Evolutionary conservation across 805 yeast species (phyloP).

Genomic region (Myxozyma kluyveri): DNA sequence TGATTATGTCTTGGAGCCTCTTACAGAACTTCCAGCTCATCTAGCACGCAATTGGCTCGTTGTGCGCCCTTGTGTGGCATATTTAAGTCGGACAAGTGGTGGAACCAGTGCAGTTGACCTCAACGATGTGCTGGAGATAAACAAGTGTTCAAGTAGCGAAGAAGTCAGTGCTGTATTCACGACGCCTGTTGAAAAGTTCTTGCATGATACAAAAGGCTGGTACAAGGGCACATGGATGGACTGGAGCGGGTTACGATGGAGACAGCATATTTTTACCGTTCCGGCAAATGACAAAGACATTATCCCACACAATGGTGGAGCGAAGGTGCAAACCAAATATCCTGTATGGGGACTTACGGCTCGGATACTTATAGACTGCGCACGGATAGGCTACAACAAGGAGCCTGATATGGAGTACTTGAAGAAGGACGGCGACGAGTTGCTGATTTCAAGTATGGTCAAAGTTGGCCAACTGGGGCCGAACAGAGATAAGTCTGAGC

Average conservation of each 20-base stretch:
- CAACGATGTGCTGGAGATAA: conserved; percentile 14
- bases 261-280: conserved; percentile 38
- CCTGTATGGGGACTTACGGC: conserved; percentile 47
- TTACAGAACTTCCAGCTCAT: conserved; percentile 71
- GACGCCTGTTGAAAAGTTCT: conserved; percentile 23
- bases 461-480: conserved; percentile 18
- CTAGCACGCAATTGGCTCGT: conserved; percentile 77
- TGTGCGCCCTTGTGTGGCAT: conserved; percentile 66
- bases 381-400: conserved; percentile 36
- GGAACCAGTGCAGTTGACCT: conserved; percentile 5
- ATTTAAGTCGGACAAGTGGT: conserved; percentile 18
- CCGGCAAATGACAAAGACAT: conserved; percentile 4
- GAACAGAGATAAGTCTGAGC: conserved; percentile 28
- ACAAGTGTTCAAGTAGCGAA: conserved; percentile 6
- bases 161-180: conserved; percentile 39
- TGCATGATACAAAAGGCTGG: conserved; percentile 26
- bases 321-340: conserved; percentile 20
- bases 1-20: conserved; percentile 57
- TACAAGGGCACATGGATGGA: conserved; percentile 33
- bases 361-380: conserved; percentile 42
- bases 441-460: conserved; percentile 17
- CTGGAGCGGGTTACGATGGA: conserved; percentile 40
- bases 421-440: conserved; percentile 27
- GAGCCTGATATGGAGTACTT: conserved; percentile 39
- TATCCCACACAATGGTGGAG: background rate